Conservation (phyloP, 2,329 filamentous ascomycete genomes). For the Nectriaceae sp. region DNA sequence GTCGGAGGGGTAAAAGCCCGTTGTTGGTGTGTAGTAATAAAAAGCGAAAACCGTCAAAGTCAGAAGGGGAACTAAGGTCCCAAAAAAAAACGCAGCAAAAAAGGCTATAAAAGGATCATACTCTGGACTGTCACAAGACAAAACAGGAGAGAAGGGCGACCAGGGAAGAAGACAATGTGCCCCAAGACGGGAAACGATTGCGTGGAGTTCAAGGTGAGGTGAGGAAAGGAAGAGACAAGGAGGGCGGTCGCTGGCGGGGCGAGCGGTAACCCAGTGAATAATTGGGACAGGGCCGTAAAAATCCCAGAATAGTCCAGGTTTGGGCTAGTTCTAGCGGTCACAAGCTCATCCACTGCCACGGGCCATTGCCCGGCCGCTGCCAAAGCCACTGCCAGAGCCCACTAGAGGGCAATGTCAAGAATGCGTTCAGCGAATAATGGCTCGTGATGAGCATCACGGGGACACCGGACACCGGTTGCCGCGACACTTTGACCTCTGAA, state of each 20-base stretch:
- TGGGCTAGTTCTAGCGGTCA: conserved; percentile 3
- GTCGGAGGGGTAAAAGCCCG: conserved; percentile 3
- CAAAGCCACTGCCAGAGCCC: background rate
- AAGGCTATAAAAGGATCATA: background rate
- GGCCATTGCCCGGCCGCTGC: background rate
- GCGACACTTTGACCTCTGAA: too few relatives aligned
- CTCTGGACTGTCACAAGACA: background rate
- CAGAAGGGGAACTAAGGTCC: conserved; percentile 16
- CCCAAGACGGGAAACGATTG: conserved; percentile 10
- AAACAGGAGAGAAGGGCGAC: conserved; percentile 1
- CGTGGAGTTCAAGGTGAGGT: background rate
- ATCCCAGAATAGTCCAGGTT: background rate
- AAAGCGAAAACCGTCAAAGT: conserved; percentile 7
- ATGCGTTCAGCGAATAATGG: background rate
- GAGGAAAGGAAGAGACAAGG: background rate
- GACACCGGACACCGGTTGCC: conserved; percentile 9
- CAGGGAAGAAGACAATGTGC: background rate
- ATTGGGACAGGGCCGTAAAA: conserved; percentile 1
- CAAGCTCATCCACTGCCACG: background rate
- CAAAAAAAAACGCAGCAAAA: conserved; percentile 13
- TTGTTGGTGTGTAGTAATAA: conserved; percentile 1
- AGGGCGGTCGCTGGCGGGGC: background rate
- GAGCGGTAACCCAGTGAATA: background rate
- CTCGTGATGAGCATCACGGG: background rate
- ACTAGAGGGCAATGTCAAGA: background rate